Conservation (phyloP, 2,329 filamentous ascomycete species). For the Tolypocladium endophyticum region DNA sequence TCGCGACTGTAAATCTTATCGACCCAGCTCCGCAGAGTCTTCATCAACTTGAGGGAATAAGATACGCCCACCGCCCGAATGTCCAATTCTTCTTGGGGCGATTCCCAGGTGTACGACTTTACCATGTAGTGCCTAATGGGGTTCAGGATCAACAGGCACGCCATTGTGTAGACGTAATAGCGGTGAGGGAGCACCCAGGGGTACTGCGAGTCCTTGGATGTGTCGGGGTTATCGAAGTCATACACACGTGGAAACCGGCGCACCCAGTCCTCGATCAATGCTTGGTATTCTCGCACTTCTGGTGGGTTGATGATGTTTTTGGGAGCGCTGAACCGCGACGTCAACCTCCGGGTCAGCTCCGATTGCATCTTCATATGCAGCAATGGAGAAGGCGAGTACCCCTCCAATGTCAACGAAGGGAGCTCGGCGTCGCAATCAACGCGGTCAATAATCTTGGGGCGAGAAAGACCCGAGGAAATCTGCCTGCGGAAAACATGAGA, state of each 20-base stretch:
- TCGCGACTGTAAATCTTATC: constrained; percentile 32
- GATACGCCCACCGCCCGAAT: constrained; percentile 29
- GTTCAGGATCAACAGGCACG: constrained; percentile 34
- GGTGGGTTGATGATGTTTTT: constrained; percentile 14
- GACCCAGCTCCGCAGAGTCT: constrained; percentile 27
- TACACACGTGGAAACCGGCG: constrained; percentile 29
- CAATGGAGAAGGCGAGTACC: constrained; percentile 12
- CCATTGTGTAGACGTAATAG: constrained; percentile 31
- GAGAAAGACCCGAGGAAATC: constrained; percentile 20
- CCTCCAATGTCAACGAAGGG: constrained; percentile 18
- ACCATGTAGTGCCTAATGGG: constrained; percentile 36
- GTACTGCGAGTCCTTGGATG: constrained; percentile 24
- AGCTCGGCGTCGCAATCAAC: constrained; percentile 13
- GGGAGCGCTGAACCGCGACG: constrained; percentile 13
- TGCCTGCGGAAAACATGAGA: constrained; percentile 11
- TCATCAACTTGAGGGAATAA: constrained; percentile 29
- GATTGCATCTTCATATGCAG: constrained; percentile 20
- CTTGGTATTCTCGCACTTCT: constrained; percentile 15
- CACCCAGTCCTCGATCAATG: constrained; percentile 28
- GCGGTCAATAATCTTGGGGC: constrained; percentile 19
- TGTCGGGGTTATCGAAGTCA: constrained; percentile 26
- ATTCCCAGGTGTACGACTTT: constrained; percentile 16
- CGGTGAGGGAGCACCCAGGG: constrained; percentile 34
- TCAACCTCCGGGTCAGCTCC: constrained; percentile 12
- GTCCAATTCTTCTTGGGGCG: constrained; percentile 18